Conservation (phyloP, 805 yeast genomes). For the Wickerhamomyces chaumierensis region DNA sequence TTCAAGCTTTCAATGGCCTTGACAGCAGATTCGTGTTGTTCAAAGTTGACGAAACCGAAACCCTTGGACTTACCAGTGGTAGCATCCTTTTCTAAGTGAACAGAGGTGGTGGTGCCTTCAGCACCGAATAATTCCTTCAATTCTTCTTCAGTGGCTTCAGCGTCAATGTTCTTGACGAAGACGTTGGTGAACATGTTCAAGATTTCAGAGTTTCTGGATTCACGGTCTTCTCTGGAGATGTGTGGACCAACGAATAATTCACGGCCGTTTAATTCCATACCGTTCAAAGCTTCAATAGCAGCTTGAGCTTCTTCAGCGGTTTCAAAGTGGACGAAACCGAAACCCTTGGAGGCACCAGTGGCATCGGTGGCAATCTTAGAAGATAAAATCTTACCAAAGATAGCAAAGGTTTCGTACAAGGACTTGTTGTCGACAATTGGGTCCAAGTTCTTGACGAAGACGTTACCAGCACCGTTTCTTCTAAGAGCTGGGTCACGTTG, state of each 20-base stretch:
- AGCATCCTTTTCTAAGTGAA: constrained; percentile 58
- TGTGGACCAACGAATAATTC: constrained; percentile 95
- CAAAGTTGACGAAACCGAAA: constrained; percentile 91
- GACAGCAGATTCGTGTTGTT: constrained; percentile 75
- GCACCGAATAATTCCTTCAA: constrained; percentile 62
- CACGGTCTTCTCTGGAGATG: constrained; percentile 86
- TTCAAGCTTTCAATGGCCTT: constrained; percentile 88
- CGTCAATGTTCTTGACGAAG: constrained; percentile 81
- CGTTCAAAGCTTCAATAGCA: constrained; percentile 95
- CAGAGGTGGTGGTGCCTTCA: constrained; percentile 75
- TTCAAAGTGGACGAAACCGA: constrained; percentile 96
- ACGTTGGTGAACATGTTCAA: constrained; percentile 93
- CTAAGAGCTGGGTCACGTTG: constrained; percentile 96
- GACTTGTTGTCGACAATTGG: constrained; percentile 98
- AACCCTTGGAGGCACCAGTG: constrained; percentile 85
- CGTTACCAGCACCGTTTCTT: constrained; percentile 92
- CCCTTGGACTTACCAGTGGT: constrained; percentile 86
- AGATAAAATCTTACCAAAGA: constrained; percentile 90
- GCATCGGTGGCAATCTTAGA: constrained; percentile 96
- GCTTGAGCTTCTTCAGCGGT: constrained; percentile 84
- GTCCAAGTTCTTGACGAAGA: constrained; percentile 96
- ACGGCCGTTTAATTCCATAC: constrained; percentile 94
- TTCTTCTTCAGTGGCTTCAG: constrained; percentile 58
- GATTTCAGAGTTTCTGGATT: constrained; percentile 80
- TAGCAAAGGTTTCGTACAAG: constrained; percentile 93